Conservation (phyloP, 169 alveolate species). For the Eimeria brunetti region DNA sequence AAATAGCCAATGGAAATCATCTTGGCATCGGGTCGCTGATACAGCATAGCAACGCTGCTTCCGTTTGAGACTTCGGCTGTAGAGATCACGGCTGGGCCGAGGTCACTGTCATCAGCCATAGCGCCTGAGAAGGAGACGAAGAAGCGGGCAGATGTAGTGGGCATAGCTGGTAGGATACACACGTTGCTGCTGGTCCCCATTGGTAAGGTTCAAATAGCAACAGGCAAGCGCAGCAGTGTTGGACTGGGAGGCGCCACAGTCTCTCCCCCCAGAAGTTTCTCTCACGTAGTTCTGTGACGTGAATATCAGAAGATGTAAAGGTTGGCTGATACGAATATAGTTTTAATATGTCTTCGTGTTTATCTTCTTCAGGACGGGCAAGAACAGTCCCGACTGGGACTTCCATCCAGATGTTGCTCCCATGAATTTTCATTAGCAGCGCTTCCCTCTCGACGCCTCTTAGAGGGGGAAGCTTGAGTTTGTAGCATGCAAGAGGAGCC, state of each 20-base stretch:
- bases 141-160: not conserved
- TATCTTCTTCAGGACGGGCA: not conserved
- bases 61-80: constrained; percentile 1
- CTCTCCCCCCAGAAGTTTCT: not conserved
- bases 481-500: constrained; percentile 33
- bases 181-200: not conserved
- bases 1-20: constrained; percentile 18
- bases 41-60: not conserved
- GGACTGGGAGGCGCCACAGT: not conserved
- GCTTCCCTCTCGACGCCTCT: constrained; percentile 26
- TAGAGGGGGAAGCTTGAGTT: not conserved
- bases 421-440: constrained; percentile 36
- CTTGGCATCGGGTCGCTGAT: constrained; percentile 16
- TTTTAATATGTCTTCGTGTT: not conserved
- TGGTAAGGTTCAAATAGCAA: not conserved
- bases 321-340: constrained; percentile 12
- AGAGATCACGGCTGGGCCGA: constrained; percentile 49
- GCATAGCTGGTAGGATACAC: no score
- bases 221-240: not conserved
- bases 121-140: constrained; percentile 9
- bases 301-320: not conserved
- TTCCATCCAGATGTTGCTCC: constrained; percentile 61
- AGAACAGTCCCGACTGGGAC: constrained; percentile 46
- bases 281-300: constrained; percentile 36
- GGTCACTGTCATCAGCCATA: constrained; percentile 38